phyloP scores from a whole-genome alignment of 352 stramenopile species.

The Thraustotheca clavata region DNA sequence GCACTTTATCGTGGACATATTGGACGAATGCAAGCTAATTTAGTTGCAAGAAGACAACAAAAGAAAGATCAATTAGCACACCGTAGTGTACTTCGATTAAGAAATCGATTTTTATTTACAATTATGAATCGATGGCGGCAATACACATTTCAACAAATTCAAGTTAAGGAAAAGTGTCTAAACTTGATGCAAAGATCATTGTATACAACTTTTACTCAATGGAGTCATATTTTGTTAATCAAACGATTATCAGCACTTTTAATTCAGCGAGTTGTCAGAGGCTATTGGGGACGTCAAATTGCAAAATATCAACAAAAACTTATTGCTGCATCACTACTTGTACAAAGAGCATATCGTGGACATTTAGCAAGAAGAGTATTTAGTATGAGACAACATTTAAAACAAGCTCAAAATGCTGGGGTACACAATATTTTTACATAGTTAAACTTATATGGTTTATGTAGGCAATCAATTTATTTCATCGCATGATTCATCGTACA shows the following conservation, averaged over 20 bases:
- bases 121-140: conserved; percentile 51
- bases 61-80: conserved; percentile 17
- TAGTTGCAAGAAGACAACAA: not conserved
- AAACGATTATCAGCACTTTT: conserved; percentile 29
- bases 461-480: conserved; percentile 26
- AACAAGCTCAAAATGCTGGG: conserved; percentile 27
- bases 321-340: conserved; percentile 24
- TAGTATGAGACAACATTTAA: conserved; percentile 24
- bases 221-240: conserved; percentile 29
- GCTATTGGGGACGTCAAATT: conserved; percentile 40
- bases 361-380: conserved; percentile 25
- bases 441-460: not conserved
- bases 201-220: conserved; percentile 39
- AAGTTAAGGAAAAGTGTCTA: conserved; percentile 38
- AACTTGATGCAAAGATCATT: conserved; percentile 35
- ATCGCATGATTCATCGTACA: conserved; percentile 28
- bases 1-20: not conserved
- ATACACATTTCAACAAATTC: conserved; percentile 31
- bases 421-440: not conserved
- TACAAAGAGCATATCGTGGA: conserved; percentile 55
- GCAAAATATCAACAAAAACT: conserved; percentile 31
- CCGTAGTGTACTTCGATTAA: not conserved
- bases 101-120: conserved; percentile 27
- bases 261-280: conserved; percentile 58
- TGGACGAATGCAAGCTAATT: not conserved